Conservation (phyloP, 176 grass and related monocot genomes). For the Oryza coarctata region DNA sequence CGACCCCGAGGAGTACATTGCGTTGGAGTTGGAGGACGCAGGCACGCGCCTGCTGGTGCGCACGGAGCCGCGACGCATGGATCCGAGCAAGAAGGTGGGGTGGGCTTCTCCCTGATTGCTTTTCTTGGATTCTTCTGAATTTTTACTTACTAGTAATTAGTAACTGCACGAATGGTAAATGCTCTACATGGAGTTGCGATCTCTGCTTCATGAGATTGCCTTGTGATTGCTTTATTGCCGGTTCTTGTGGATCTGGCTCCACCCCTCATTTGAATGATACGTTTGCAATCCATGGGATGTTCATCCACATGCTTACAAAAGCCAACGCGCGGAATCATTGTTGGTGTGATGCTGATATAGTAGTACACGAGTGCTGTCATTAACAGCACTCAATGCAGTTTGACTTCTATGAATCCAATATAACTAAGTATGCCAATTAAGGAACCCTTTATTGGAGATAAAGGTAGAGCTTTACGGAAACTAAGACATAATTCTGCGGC, state of each 20-base stretch:
- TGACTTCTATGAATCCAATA: background rate
- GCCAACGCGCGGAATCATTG: background rate
- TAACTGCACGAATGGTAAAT: background rate
- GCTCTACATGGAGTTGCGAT: background rate
- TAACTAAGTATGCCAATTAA: background rate
- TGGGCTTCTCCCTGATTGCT: background rate
- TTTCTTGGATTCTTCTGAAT: background rate
- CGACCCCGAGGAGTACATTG: slow-evolving; percentile 35
- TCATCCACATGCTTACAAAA: background rate
- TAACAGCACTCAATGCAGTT: slow-evolving; percentile 9
- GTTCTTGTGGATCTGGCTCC: slow-evolving; percentile 11
- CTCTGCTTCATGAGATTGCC: background rate
- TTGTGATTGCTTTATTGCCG: background rate
- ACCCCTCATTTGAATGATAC: background rate
- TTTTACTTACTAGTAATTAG: background rate
- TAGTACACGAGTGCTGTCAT: background rate
- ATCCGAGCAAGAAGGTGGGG: slow-evolving; percentile 56
- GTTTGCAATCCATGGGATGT: background rate
- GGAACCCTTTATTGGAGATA: background rate
- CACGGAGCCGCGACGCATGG: slow-evolving; percentile 41
- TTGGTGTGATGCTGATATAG: background rate
- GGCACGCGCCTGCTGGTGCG: slow-evolving; percentile 27
- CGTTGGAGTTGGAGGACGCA: background rate
- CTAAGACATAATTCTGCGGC: background rate
- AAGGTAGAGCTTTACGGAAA: background rate